Evolutionary conservation across 768 basidiomycete genomes (phyloP).

Genomic region (Tricholoma sp.): DNA sequence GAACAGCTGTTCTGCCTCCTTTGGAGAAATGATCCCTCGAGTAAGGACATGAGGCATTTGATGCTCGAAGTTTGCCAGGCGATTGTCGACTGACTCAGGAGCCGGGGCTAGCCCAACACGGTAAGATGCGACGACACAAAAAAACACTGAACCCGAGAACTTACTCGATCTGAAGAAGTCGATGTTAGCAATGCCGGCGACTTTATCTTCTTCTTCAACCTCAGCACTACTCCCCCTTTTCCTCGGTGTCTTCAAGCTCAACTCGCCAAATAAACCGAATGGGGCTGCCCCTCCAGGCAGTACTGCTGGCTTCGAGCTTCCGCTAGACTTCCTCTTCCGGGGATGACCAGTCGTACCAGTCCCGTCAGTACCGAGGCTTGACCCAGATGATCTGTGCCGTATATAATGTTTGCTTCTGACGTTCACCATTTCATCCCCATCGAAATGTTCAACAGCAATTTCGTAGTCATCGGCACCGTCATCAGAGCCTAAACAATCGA

Average conservation of each 20-base stretch:
- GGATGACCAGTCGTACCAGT: neutral
- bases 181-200: constrained; percentile 60
- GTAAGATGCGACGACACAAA: constrained; percentile 3
- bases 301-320: constrained; percentile 26
- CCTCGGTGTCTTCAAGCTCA: constrained; percentile 44
- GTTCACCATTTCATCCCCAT: constrained; percentile 32
- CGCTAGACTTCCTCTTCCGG: neutral
- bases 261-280: constrained; percentile 70
- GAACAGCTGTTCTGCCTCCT: constrained; percentile 70
- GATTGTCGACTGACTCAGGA: constrained; percentile 34
- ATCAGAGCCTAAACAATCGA: constrained; percentile 25
- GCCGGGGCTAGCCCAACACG: constrained; percentile 29
- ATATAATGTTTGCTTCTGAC: constrained; percentile 11
- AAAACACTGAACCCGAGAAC: neutral
- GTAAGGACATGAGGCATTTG: constrained; percentile 61
- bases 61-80: constrained; percentile 36
- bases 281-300: constrained; percentile 61
- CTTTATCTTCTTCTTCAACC: constrained; percentile 42
- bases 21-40: constrained; percentile 54
- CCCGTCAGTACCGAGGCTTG: neutral
- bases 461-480: constrained; percentile 32
- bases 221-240: constrained; percentile 32
- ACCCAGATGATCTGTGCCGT: constrained; percentile 21
- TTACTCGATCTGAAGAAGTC: constrained; percentile 64
- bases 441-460: constrained; percentile 37